A percentile compares a stretch with the other conserved stretches of the same genome.
Evolutionary conservation across 345 rosid genomes (phyloP).

Genomic region (Citrus sp.): DNA sequence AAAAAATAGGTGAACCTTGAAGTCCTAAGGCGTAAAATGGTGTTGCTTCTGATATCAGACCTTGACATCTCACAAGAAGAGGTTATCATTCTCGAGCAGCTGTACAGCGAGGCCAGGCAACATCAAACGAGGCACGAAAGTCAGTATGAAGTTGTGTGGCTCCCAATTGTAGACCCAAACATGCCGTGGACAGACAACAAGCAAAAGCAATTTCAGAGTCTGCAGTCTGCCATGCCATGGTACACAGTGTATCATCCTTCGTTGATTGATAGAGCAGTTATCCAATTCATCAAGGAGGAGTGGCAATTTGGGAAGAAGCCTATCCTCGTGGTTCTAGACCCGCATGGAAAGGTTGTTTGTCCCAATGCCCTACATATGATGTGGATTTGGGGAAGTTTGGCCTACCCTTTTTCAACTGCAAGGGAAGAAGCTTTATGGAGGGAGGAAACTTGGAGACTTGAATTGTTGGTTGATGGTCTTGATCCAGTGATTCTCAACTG

Average conservation of each 20-base stretch:
- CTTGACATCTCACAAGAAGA: slow-evolving; percentile 55
- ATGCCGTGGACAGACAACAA: slow-evolving; percentile 37
- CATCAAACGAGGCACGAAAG: slow-evolving; percentile 30
- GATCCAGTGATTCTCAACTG: slow-evolving; percentile 41
- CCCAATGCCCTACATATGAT: slow-evolving; percentile 83
- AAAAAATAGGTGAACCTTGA: slow-evolving; percentile 57
- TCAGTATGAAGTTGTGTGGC: slow-evolving; percentile 74
- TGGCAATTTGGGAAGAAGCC: slow-evolving; percentile 72
- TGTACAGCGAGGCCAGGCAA: slow-evolving; percentile 46
- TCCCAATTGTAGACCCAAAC: slow-evolving; percentile 55
- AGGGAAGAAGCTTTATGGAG: slow-evolving; percentile 63
- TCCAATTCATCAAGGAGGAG: slow-evolving; percentile 50
- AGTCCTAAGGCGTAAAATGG: slow-evolving; percentile 62
- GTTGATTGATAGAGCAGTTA: slow-evolving; percentile 41
- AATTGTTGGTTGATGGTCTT: slow-evolving; percentile 48
- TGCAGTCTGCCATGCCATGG: slow-evolving; percentile 72
- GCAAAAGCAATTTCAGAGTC: slow-evolving; percentile 43
- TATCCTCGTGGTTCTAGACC: slow-evolving; percentile 71
- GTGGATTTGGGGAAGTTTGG: slow-evolving; percentile 74
- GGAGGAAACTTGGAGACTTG: slow-evolving; percentile 57
- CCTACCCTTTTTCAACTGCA: slow-evolving; percentile 67
- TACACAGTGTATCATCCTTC: slow-evolving; percentile 59
- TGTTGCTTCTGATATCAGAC: slow-evolving; percentile 69
- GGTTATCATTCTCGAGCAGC: slow-evolving; percentile 44
- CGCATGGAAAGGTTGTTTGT: slow-evolving; percentile 67